phyloP scores from a whole-genome alignment of 1,284 basidiomycete genomes.

The Boletus austroedulis region DNA sequence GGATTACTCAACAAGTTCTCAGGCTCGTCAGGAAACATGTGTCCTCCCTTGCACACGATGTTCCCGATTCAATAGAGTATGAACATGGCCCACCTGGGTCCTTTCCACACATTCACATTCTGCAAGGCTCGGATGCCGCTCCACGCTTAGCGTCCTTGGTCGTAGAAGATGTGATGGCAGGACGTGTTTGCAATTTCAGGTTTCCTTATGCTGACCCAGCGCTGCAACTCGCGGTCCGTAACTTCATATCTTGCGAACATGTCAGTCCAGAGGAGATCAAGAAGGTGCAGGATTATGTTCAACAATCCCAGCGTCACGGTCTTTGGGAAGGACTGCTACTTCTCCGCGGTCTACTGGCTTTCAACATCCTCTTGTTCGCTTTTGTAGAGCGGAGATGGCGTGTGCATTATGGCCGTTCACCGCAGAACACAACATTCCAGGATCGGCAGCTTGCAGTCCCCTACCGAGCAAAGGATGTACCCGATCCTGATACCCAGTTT shows the following conservation, averaged over 20 bases:
- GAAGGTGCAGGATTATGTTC: not conserved
- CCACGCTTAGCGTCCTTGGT: not conserved
- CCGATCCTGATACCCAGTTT: not conserved
- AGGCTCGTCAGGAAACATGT: conserved; percentile 16
- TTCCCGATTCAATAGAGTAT: not conserved
- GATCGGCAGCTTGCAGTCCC: conserved; percentile 5
- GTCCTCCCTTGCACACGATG: not conserved
- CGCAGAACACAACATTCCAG: not conserved
- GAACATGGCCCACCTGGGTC: not conserved
- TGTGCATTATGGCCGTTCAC: not conserved
- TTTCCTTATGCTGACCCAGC: too few species aligned
- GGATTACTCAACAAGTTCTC: conserved; percentile 40
- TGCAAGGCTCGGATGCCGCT: not conserved
- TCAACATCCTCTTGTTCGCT: not conserved
- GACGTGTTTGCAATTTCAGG: not conserved
- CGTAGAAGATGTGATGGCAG: not conserved
- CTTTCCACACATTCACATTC: not conserved
- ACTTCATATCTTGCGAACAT: conserved; percentile 21
- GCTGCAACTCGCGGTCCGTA: too few species aligned
- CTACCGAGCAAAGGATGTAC: not conserved
- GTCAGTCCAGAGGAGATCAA: not conserved
- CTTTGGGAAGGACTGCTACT: not conserved
- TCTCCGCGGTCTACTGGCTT: not conserved
- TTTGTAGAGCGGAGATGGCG: conserved; percentile 1
- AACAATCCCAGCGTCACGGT: too few species aligned